Base-by-base conservation (phyloP, 2,329 filamentous ascomycete species). In the Hansfordia pulvinata region DNA sequence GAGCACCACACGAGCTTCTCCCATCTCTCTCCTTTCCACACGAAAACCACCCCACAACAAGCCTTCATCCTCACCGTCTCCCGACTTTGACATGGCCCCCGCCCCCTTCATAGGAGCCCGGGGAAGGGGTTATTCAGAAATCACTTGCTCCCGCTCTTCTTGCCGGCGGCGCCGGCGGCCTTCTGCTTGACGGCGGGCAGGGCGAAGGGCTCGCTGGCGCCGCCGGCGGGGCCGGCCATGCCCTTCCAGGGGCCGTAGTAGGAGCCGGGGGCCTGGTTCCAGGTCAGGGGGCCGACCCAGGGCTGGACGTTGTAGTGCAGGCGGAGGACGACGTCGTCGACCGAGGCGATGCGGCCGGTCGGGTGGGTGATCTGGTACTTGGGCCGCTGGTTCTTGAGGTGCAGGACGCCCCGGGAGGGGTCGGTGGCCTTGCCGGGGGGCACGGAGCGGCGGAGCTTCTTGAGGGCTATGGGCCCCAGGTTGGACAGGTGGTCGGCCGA, bases 281-380 rank as follows among this genome's bases (percentile, higher is more conserved):
- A 98, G 21, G 79, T 79, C 50, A 96, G 54, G 27, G 78, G 56
- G 10, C 90, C 90, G 8, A 98, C 84, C 83, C 88, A 96, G 17
- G 90, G 90, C 62, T 98, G 90, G 33, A 96, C 80, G 56, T 96
- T 96, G 73, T 93, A 98, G 47, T 90, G 78, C 28, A 96, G 60
- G 42, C 76, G 74, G 35, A 98, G 60, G 17, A 71, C 76, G 30
- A 88, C 83, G 48, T 90, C 75, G 26, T 67, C 60, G 25, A 73
- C 63, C 44, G 78, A 67, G 23, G 82, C 80, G 38, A 96, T 65
- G 51, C 75, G 76, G 34, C 86, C 81, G 8, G 68, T 69, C 8
- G 88, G 81, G 51, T 94, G 85, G 4, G 86, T 93, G 55, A 98
- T 90, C 49, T 93, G 85, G 62, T 98, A 98, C 56, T 98, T 98